Base-by-base conservation (phyloP, 441 rosid species). In the Aleurites moluccanus region DNA sequence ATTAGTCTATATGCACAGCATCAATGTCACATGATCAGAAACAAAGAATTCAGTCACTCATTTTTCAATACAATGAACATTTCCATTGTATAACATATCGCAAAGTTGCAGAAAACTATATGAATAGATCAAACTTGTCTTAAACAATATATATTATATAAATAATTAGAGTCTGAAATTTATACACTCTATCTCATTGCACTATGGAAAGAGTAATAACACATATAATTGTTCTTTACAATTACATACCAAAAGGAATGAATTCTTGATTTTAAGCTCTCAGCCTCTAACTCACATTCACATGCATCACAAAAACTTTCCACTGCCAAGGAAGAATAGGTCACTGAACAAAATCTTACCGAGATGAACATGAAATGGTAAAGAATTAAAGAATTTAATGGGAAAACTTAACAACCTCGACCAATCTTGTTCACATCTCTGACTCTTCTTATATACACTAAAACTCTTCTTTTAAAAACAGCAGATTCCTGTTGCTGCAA, bases 341-440 rank as follows among this genome's bases (percentile, higher is more conserved):
- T 30, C 25, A 42, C 73, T 59, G 59, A 59, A 25, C 25, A 44
- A 67, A 20, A 45, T 44, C 52, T 59, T 33, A 57, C 72, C 20
- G 11, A 55, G 9, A 52, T 53, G 65, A 23, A 72, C 56, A 64
- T 57, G 28, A 35, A 33, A 74, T 30, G 57, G 42, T 23, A 57
- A 78, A 72, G 76, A 73, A 73, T 75, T 53, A 73, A 81, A 67
- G 70, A 80, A 80, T 76, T 57, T 53, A 18, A 63, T 18, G 11
- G 1, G 33, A 11, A 40, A 69, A 20, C 45, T 49, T 47, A 66
- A 11, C 16, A 16, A 55, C 18, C 20, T 56, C 72, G 44, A 66
- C 70, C 70, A 28, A 38, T 53, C 59, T 61, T 64, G 52, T 20
- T 64, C 33, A 3, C 73, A 60, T 21, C 21, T 57, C 42, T 35